Base-by-base conservation (phyloP, 2,329 filamentous ascomycete species). In the Scleromitrula shiraiana region DNA sequence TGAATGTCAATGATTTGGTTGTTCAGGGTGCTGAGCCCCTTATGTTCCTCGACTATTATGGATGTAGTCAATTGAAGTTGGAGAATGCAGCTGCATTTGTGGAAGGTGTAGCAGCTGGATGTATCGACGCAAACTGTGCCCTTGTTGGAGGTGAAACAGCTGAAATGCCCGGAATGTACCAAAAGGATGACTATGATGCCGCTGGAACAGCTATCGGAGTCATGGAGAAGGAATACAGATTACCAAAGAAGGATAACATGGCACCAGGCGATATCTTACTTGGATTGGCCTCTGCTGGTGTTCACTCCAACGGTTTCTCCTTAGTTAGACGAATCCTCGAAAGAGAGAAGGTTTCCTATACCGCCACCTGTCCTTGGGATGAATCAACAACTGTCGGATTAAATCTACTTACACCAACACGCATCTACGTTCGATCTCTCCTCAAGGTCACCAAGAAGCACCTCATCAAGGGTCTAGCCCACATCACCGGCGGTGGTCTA, bases 1-100 rank as follows among this genome's bases (percentile, higher is more conserved):
- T 53, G 60, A 97, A 96, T 67, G 93, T 97, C 64, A 98, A 98
- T 67, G 93, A 98, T 63, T 76, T 98, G 0, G 83, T 98, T 43
- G 93, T 97, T 7, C 90, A 97, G 70, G 93, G 93, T 46, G 93
- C 93, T 10, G 88, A 93, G 58, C 90, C 93, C 2, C 76, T 97
- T 55, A 93, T 93, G 75, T 97, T 98, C 77, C 82, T 97, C 53
- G 93, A 98, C 72, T 97, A 95, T 76, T 96, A 94, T 69, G 91
- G 89, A 52, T 96, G 90, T 75, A 89, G 87, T 67, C 85, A 84
- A 65, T 78, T 98, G 19, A 81, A 94, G 57, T 78, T 91, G 7
- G 73, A 81, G 30, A 81, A 80, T 4, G 88, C 89, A 0, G 82
- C 85, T 9, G 76, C 80, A n/a, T 97, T 98, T 63, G 86, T 98